Conservation (phyloP, 108 stramenopile genomes). For the Aurantiochytrium sp. region DNA sequence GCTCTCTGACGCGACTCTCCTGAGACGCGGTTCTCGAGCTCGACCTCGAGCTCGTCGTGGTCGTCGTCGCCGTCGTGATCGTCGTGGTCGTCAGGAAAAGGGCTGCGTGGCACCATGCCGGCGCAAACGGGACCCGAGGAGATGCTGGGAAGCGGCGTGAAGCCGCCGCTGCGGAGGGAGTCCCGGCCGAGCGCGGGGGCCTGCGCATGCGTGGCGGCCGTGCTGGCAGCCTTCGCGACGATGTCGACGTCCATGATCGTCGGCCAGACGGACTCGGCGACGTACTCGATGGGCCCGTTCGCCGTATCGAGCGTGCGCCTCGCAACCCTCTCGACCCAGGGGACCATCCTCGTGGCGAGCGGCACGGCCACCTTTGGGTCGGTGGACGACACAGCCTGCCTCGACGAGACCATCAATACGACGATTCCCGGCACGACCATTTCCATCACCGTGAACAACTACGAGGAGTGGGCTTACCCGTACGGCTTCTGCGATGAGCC, state of each 20-base stretch:
- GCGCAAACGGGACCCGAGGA: background rate
- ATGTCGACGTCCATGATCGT: background rate
- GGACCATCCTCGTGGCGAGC: background rate
- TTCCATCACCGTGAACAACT: background rate
- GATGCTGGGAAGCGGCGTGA: background rate
- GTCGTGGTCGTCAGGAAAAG: too few relatives aligned
- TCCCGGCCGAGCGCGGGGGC: background rate
- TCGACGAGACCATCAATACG: background rate
- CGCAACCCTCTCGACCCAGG: background rate
- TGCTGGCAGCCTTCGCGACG: background rate
- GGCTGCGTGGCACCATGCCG: background rate
- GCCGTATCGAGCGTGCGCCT: background rate
- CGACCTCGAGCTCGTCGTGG: too few relatives aligned
- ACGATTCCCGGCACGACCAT: background rate
- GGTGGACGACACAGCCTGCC: background rate
- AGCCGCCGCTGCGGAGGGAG: background rate
- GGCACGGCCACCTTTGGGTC: background rate
- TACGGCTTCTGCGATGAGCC: conserved; percentile 11
- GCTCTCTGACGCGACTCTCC: too few relatives aligned
- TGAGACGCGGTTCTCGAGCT: too few relatives aligned
- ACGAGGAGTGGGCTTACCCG: background rate
- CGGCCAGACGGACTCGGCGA: background rate
- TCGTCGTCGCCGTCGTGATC: too few relatives aligned
- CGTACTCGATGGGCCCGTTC: background rate
- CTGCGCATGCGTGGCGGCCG: background rate